Percentiles rank a stretch among this genome's conserved stretches.
These are phyloP conservation scores for Echinosophora koreensis DNA, from an alignment of 306 rosid species.

Conservation along the genomic window DNA sequence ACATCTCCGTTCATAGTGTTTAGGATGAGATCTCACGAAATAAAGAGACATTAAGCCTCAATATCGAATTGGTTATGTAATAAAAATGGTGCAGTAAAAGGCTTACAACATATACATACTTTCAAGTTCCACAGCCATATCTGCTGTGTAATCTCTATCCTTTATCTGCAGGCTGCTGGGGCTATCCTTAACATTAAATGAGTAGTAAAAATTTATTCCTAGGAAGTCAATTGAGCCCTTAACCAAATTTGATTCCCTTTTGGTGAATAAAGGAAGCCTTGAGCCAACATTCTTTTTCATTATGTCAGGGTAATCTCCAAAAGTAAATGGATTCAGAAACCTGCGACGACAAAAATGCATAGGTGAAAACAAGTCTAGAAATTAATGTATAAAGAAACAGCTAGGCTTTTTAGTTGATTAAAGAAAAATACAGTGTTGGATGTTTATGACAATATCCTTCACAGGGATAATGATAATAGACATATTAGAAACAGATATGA, in stretches of 20 bases:
- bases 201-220: conserved; percentile 56
- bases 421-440: neutral
- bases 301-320: conserved; percentile 62
- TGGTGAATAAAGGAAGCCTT: conserved; percentile 62
- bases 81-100: neutral
- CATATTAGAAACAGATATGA: neutral
- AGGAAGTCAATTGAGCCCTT: conserved; percentile 66
- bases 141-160: conserved; percentile 9
- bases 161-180: neutral
- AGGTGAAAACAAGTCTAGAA: neutral
- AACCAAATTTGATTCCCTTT: conserved; percentile 51
- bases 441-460: neutral
- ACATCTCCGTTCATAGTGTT: too few species aligned
- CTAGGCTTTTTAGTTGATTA: neutral
- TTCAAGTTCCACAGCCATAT: conserved; percentile 4
- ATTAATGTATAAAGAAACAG: neutral
- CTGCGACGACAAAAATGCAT: conserved; percentile 34
- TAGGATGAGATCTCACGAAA: too few species aligned
- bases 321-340: conserved; percentile 67
- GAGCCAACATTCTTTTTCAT: conserved; percentile 64
- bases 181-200: conserved; percentile 23
- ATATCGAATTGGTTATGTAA: neutral
- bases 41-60: too few species aligned
- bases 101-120: neutral
- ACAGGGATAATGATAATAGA: neutral